Evolutionary conservation across 495 filamentous ascomycete species (phyloP).

Genomic region (Podospora australis): DNA sequence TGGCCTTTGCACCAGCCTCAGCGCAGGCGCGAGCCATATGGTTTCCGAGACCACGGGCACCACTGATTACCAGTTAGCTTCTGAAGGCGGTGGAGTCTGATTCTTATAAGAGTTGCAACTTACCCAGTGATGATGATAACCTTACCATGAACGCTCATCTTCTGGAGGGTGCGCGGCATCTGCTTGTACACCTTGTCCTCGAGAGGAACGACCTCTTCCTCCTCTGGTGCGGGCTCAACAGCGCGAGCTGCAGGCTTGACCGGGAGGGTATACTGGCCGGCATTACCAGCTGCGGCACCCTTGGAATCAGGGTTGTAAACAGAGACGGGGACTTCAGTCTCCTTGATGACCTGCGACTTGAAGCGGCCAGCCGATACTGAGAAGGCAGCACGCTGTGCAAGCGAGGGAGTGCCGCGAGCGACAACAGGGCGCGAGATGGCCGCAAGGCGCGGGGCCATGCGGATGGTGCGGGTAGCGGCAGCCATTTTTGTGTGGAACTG

Average conservation of each 20-base stretch:
- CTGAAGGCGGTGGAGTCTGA: background rate
- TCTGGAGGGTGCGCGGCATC: slow-evolving; percentile 55
- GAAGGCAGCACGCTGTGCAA: slow-evolving; percentile 30
- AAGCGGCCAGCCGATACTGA: slow-evolving; percentile 31
- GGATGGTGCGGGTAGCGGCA: slow-evolving; percentile 29
- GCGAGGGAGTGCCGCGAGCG: slow-evolving; percentile 10
- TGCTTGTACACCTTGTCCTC: slow-evolving; percentile 35
- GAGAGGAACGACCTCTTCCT: slow-evolving; percentile 38
- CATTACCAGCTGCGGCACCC: slow-evolving; percentile 37
- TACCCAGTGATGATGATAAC: slow-evolving; percentile 69
- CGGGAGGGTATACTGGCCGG: slow-evolving; percentile 71
- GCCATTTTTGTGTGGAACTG: slow-evolving; percentile 40
- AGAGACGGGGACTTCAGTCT: slow-evolving; percentile 45
- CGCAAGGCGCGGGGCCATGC: slow-evolving; percentile 27
- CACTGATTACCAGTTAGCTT: slow-evolving; percentile 41
- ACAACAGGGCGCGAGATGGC: slow-evolving; percentile 28
- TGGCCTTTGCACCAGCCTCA: slow-evolving; percentile 64
- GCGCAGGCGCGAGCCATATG: slow-evolving; percentile 70
- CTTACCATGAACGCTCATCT: slow-evolving; percentile 59
- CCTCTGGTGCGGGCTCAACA: slow-evolving; percentile 24
- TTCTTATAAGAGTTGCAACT: slow-evolving; percentile 16
- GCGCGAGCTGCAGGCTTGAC: slow-evolving; percentile 52
- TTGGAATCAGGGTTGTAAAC: slow-evolving; percentile 40
- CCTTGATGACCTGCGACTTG: slow-evolving; percentile 42
- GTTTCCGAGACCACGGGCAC: slow-evolving; percentile 68